These are phyloP conservation scores for Myxozyma geophila DNA, from an alignment of 805 yeast genomes.

Conservation along the genomic window DNA sequence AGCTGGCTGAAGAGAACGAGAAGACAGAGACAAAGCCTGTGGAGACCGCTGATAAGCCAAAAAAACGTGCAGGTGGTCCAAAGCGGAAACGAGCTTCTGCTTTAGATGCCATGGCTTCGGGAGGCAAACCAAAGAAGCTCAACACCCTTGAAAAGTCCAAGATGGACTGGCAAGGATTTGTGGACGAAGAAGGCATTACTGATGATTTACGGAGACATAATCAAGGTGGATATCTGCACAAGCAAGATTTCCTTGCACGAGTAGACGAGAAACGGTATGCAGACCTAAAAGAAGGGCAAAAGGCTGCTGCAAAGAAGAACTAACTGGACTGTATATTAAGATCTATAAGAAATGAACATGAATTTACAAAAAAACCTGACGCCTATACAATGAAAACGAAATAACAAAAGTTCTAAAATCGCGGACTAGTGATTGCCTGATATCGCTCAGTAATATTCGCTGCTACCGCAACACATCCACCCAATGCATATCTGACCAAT, in stretches of 20 bases:
- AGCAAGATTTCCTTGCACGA: conserved; percentile 83
- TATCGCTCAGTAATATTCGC: conserved; percentile 24
- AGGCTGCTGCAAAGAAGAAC: conserved; percentile 31
- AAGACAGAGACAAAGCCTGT: conserved; percentile 18
- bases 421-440: background rate
- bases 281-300: conserved; percentile 52
- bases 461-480: conserved; percentile 41
- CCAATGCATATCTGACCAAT: conserved; percentile 42
- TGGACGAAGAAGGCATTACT: conserved; percentile 79
- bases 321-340: background rate
- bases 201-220: conserved; percentile 82
- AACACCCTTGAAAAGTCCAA: conserved; percentile 92
- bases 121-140: conserved; percentile 65
- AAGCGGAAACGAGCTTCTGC: conserved; percentile 28
- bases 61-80: conserved; percentile 4
- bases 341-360: background rate
- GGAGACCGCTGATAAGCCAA: conserved; percentile 38
- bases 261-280: conserved; percentile 65
- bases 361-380: background rate
- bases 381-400: background rate
- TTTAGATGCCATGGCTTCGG: conserved; percentile 32
- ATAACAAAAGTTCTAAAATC: background rate
- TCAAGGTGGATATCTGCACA: conserved; percentile 88
- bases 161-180: conserved; percentile 93
- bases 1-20: conserved; percentile 14